phyloP scores from a whole-genome alignment of 257 asterid genomes.

The Nicotiana attenuata region DNA sequence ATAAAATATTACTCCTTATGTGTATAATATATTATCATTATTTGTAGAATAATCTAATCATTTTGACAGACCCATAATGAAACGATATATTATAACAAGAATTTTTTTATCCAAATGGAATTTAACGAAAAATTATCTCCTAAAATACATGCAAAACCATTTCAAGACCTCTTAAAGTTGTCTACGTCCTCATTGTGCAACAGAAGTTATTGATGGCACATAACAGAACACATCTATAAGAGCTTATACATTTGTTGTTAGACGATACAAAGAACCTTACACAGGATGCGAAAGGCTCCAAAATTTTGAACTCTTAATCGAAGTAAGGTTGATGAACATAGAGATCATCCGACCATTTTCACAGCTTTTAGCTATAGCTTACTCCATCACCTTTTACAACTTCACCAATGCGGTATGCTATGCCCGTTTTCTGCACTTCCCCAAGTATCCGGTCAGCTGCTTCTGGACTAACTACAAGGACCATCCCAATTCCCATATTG shows the following conservation, averaged over 20 bases:
- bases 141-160: background rate
- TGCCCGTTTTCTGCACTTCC: slow-evolving; percentile 23
- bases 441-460: slow-evolving; percentile 50
- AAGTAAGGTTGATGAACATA: background rate
- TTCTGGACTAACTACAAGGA: slow-evolving; percentile 65
- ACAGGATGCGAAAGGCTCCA: background rate
- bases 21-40: too few species aligned
- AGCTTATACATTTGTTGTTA: background rate
- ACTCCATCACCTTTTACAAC: slow-evolving; percentile 65
- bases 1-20: too few species aligned
- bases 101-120: background rate
- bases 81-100: background rate
- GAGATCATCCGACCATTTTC: background rate
- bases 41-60: too few species aligned
- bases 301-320: background rate
- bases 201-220: background rate
- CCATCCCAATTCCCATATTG: slow-evolving; percentile 98
- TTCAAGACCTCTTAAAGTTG: background rate
- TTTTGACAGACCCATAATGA: too few species aligned
- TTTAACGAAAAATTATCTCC: background rate
- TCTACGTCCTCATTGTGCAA: background rate
- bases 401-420: slow-evolving; percentile 51
- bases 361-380: slow-evolving; percentile 28
- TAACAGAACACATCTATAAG: background rate
- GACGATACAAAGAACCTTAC: background rate